Evolutionary conservation across 2,329 filamentous ascomycete species (phyloP).

Genomic region (Hypoxylon sp.): DNA sequence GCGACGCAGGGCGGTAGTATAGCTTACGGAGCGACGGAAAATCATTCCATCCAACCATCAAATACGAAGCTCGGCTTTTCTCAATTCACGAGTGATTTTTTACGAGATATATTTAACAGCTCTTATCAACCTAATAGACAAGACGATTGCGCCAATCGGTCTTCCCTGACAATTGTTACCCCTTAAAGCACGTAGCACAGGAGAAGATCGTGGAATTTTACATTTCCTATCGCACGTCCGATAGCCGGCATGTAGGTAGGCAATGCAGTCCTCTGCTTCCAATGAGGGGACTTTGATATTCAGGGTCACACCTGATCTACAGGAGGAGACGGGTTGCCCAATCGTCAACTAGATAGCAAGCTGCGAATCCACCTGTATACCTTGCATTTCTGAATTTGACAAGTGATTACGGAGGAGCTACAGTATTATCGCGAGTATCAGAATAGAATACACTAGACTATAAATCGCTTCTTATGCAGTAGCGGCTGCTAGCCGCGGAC

Average conservation of each 20-base stretch:
- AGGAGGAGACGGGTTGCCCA: constrained; percentile 10
- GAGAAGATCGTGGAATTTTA: constrained; percentile 30
- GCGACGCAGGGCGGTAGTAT: constrained; percentile 10
- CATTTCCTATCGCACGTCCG: constrained; percentile 28
- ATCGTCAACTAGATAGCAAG: constrained; percentile 10
- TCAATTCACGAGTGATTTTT: no score
- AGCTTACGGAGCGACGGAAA: constrained; percentile 23
- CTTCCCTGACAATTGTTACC: constrained; percentile 21
- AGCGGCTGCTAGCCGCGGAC: constrained; percentile 11
- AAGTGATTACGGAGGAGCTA: constrained; percentile 20
- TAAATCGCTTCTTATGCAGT: constrained; percentile 24
- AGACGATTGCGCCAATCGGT: constrained; percentile 19
- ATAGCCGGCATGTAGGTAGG: constrained; percentile 28
- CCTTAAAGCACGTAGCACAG: constrained; percentile 14
- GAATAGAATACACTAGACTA: no score
- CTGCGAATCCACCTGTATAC: constrained; percentile 23
- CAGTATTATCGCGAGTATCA: background rate
- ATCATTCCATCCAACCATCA: constrained; percentile 26
- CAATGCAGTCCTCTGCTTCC: constrained; percentile 10
- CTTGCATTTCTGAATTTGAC: constrained; percentile 11
- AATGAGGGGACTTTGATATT: constrained; percentile 19
- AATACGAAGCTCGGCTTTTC: constrained; percentile 11
- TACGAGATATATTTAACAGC: no score
- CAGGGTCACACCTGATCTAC: constrained; percentile 31
- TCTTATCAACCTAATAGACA: constrained; percentile 11